phyloP scores from a whole-genome alignment of 2,329 filamentous ascomycete genomes.

The Xylariomycetidae sp. region DNA sequence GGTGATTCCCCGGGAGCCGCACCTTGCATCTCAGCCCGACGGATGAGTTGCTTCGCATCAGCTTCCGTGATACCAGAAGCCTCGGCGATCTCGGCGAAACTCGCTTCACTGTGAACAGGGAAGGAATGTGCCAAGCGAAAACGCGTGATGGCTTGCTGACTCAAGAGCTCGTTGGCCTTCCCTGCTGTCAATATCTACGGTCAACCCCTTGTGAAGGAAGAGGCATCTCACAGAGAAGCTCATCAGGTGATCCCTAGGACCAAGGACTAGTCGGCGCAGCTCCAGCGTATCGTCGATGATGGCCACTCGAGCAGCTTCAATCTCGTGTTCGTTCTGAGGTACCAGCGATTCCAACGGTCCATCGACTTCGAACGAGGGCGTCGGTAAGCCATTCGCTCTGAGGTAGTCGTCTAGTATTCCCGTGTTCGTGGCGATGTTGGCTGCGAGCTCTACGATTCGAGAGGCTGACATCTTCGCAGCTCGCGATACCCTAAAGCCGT shows the following conservation, averaged over 20 bases:
- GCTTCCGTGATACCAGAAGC: conserved; percentile 4
- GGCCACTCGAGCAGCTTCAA: conserved; percentile 11
- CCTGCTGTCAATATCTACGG: no score
- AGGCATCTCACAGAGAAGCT: conserved; percentile 11
- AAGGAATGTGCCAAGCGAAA: conserved; percentile 9
- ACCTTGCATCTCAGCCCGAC: no score
- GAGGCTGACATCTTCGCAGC: conserved; percentile 12
- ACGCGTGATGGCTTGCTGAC: conserved; percentile 7
- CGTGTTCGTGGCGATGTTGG: conserved; percentile 7
- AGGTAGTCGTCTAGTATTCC: conserved; percentile 12
- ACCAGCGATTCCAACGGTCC: conserved; percentile 8
- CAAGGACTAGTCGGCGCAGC: conserved; percentile 14
- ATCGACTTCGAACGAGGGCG: conserved; percentile 14
- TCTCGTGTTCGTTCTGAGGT: conserved; percentile 9
- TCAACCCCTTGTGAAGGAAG: no score
- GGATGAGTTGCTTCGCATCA: no score
- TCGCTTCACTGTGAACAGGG: conserved; percentile 10
- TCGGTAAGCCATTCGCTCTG: conserved; percentile 7
- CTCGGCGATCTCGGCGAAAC: conserved; percentile 9
- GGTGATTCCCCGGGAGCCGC: no score
- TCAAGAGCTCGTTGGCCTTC: conserved; percentile 5
- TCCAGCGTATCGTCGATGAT: conserved; percentile 17
- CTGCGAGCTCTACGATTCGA: conserved; percentile 10
- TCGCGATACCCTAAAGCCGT: no score
- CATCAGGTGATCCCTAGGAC: conserved; percentile 19